These are phyloP conservation scores for Phytophthora vignae DNA, from an alignment of 352 stramenopile genomes.

Conservation along the genomic window DNA sequence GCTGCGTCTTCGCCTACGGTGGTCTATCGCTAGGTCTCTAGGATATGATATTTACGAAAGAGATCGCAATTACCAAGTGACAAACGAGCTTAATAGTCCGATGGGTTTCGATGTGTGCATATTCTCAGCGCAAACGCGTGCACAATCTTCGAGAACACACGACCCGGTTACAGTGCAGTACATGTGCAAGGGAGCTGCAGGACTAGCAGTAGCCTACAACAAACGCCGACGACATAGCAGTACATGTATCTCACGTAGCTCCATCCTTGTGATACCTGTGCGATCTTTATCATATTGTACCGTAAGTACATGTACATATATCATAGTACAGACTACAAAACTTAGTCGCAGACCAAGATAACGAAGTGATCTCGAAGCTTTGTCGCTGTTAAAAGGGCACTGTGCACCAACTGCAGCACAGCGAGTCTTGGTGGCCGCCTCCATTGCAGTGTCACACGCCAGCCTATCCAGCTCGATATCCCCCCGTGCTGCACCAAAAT, in stretches of 20 bases:
- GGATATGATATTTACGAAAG: no score
- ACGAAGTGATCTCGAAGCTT: background rate
- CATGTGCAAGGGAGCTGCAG: background rate
- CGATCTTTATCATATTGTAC: background rate
- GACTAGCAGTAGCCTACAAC: no score
- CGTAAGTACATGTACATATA: no score
- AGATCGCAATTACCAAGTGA: background rate
- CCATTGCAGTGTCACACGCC: background rate
- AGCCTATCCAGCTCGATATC: background rate
- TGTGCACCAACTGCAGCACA: no score
- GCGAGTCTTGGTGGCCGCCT: background rate
- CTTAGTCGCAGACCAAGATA: background rate
- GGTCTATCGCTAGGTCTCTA: no score
- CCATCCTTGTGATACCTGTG: no score
- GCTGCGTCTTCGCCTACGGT: no score
- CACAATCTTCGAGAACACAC: no score
- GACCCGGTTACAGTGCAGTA: background rate
- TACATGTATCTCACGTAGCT: no score
- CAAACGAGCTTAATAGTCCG: constrained; percentile 1
- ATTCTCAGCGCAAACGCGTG: no score
- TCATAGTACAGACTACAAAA: no score
- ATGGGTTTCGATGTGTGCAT: constrained; percentile 7
- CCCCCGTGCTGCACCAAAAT: background rate
- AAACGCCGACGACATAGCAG: no score
- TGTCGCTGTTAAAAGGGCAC: background rate